Percentiles rank a stretch among this genome's conserved stretches.
Conservation (phyloP, 2,329 filamentous ascomycete species). For the Cadophora luteo-olivacea region DNA sequence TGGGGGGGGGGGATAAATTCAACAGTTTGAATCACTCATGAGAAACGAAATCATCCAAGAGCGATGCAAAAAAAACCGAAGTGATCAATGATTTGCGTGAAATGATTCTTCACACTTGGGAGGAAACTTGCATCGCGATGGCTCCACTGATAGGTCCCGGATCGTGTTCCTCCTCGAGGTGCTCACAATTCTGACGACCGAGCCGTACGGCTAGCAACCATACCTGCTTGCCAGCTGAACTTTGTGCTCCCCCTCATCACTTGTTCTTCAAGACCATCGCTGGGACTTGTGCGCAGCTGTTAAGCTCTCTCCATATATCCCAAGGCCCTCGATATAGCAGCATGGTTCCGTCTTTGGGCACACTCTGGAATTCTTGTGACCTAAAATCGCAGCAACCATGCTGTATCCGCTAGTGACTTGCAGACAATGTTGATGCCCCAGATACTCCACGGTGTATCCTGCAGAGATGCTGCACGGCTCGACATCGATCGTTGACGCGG, state of each 20-base stretch:
- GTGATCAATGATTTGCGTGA: no score
- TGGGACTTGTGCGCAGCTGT: not conserved
- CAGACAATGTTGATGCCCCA: not conserved
- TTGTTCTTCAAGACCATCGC: not conserved
- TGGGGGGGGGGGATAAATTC: not conserved
- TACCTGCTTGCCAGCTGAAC: not conserved
- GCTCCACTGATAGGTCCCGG: not conserved
- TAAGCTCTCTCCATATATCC: not conserved
- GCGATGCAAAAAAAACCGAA: no score
- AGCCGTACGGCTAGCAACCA: no score
- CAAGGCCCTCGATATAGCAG: not conserved
- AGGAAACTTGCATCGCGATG: not conserved
- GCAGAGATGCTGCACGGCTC: not conserved
- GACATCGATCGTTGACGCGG: not conserved
- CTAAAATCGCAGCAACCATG: not conserved
- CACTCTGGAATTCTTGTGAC: not conserved
- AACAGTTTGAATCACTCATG: not conserved
- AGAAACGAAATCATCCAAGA: not conserved
- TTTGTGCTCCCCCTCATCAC: no score
- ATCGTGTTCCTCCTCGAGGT: not conserved
- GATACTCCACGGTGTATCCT: not conserved
- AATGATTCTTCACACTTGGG: not conserved
- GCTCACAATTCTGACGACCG: no score
- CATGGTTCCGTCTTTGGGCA: not conserved
- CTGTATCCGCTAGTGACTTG: not conserved